phyloP scores from a whole-genome alignment of 495 filamentous ascomycete species.

The Aspergillus baeticus region DNA sequence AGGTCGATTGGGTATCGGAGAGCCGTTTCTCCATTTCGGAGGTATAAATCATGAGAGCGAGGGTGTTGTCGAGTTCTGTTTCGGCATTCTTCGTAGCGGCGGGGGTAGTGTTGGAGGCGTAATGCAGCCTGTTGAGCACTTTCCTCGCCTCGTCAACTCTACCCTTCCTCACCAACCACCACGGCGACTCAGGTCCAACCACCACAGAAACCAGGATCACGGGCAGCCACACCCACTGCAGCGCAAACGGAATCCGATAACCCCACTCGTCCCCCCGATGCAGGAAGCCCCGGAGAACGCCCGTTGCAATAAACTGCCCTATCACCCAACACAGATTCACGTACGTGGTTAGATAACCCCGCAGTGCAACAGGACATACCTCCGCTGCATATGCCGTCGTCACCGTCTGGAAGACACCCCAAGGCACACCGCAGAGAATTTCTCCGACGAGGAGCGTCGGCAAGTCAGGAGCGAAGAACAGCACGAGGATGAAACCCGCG shows the following conservation, averaged over 20 bases:
- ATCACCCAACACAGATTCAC: conserved; percentile 76
- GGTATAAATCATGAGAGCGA: conserved; percentile 58
- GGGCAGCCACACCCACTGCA: conserved; percentile 75
- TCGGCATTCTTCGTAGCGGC: conserved; percentile 45
- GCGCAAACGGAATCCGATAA: conserved; percentile 60
- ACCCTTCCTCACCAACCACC: conserved; percentile 71
- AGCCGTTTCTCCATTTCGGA: neutral
- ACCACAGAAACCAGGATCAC: conserved; percentile 62
- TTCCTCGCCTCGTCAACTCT: conserved; percentile 57
- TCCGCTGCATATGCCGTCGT: conserved; percentile 73
- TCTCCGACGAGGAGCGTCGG: conserved; percentile 62
- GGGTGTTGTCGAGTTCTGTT: conserved; percentile 63
- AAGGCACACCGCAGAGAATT: conserved; percentile 69
- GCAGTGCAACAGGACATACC: conserved; percentile 64
- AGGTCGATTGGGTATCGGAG: neutral
- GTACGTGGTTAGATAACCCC: conserved; percentile 68
- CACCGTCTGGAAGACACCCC: conserved; percentile 73
- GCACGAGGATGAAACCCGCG: conserved; percentile 61
- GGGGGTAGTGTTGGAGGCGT: neutral
- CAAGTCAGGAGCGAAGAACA: conserved; percentile 65
- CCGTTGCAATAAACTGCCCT: conserved; percentile 65
- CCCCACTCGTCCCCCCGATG: conserved; percentile 52
- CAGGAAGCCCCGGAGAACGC: conserved; percentile 59
- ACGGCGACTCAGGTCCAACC: conserved; percentile 69
- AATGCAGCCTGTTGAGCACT: conserved; percentile 52